These are phyloP conservation scores for Paracoccidioides brasiliensis DNA, from an alignment of 2,329 filamentous ascomycete species.

Conservation along the genomic window DNA sequence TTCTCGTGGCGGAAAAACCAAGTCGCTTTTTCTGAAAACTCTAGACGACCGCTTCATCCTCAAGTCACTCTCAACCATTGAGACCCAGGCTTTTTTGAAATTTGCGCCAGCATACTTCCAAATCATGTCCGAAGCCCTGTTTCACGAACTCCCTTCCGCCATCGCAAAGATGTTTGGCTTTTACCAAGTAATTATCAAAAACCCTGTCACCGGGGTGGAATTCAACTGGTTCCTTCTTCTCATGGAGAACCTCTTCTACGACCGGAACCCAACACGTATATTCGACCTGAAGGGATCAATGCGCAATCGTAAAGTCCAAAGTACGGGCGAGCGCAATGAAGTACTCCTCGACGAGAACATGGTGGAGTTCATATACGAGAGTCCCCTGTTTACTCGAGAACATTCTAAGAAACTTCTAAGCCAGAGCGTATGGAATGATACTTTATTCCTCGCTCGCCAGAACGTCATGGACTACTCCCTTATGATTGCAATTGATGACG, in stretches of 20 bases:
- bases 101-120: slow-evolving; percentile 96
- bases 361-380: slow-evolving; percentile 98
- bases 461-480: slow-evolving; percentile 99
- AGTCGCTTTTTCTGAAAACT: slow-evolving; percentile 93
- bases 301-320: slow-evolving; percentile 95
- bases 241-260: slow-evolving; percentile 98
- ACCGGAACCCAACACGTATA: slow-evolving; percentile 74
- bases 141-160: slow-evolving; percentile 86
- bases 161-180: slow-evolving; percentile 99
- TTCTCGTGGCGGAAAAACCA: slow-evolving; percentile 93
- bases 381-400: slow-evolving; percentile 84
- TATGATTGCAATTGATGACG: slow-evolving; percentile 95
- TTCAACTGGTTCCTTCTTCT: slow-evolving; percentile 89
- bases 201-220: slow-evolving; percentile 77
- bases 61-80: slow-evolving; percentile 79
- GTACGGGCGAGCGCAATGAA: slow-evolving; percentile 89
- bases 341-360: slow-evolving; percentile 96
- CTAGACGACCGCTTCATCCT: slow-evolving; percentile 87
- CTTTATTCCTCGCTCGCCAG: slow-evolving; percentile 81
- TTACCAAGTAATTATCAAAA: slow-evolving; percentile 95
- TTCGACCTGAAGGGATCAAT: slow-evolving; percentile 97
- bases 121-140: slow-evolving; percentile 92
- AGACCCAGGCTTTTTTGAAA: slow-evolving; percentile 84
- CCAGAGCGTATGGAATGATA: slow-evolving; percentile 94
- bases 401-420: slow-evolving; percentile 90